Base-by-base conservation (phyloP, 371 early-diverging fungal species). In the Capillidium heterosporum region DNA sequence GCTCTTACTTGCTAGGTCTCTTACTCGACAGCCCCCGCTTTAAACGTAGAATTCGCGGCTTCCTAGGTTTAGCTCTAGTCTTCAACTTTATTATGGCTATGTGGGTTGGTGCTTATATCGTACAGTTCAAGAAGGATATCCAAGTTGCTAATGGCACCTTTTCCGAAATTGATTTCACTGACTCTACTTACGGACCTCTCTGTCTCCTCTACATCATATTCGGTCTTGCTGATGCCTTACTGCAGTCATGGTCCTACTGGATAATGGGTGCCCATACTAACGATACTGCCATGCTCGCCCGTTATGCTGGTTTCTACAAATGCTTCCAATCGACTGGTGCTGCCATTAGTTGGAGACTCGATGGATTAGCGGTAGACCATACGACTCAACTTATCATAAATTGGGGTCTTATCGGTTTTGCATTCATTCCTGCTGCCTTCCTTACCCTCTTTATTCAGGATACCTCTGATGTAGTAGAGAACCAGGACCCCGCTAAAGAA, bases 201-300 rank as follows among this genome's bases (percentile, higher is more conserved):
- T 74, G 83, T 59, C 63, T 80, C 27, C 67, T 85, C 23, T 84
- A 77, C 63, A 57, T 81, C 44, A 5, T 71, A 32, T 82, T 79
- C 59, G 86, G 86, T 8, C 58, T 81, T 8, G 62, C 64, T 32
- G 86, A 84, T 66, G 76, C 85, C 19, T 62, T 82, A 55, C 78
- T 74, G 63, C 85, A 84, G 67, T 64, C 65, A 11, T 65, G 60
- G 55, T 66, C 62, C 31, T 71, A 68, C 61, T 85, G 85, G 85
- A 61, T 86, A 28, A 82, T 85, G 72, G 85, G 86, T 11, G 76
- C 85, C 40, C 71, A 83, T 49, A 73, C 81, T 23, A 84, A 84
- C 65, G 80, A 86, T 43, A 70, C 77, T 60, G 63, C 71, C 57
- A 59, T 71, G 31, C 71, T 84, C 24, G 73, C 87, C 40, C 72